Base-by-base conservation (phyloP, 2,329 filamentous ascomycete genomes). In the Ceratocystis harringtonii region DNA sequence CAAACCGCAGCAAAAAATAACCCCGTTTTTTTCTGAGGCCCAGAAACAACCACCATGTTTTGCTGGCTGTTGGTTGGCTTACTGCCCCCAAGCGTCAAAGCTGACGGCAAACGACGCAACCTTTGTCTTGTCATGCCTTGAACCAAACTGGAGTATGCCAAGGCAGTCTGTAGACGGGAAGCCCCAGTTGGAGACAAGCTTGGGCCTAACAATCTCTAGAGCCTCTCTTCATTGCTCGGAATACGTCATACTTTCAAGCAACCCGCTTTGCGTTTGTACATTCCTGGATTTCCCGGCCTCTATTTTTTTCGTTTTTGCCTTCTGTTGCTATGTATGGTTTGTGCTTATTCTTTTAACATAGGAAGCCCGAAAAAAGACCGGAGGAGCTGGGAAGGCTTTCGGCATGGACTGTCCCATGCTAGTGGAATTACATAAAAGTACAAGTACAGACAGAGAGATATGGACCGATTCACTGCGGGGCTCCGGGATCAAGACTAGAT, bases 271-370 rank as follows among this genome's bases (percentile, higher is more conserved):
- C 48, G 55, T 25, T 19, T 32, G 25, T 17, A 36, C 55, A 28
- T 58, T 58, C 55, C 55, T 58, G 55, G 15, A 58, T 58, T 58
- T 58, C n/a, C 55, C 55, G 55, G 55, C 55, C 55, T 58, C 28
- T 55, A 30, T 55, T 55, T 55, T 55, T 8, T 45, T 41, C n/a
- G n/a, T n/a, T 15, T 41, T 41, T 41, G 36, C 36, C 36, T 41
- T 41, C 36, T 41, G 10, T 12, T 15, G 36, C 12, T 58, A 41
- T 41, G 36, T 41, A 52, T 58, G 55, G 55, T 6, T 58, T 58
- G 28, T 58, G 55, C 55, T 32, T 58, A 36, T 36, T 36, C 3
- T 7, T 58, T 7, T 36, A 36, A 36, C 28, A 12, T 36, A n/a
- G 55, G 55, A 58, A 15, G 55, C 25, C 55, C 55, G 55, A 58